These are phyloP conservation scores for Exophiala alcalophila DNA, from an alignment of 2,329 filamentous ascomycete genomes.

Conservation along the genomic window DNA sequence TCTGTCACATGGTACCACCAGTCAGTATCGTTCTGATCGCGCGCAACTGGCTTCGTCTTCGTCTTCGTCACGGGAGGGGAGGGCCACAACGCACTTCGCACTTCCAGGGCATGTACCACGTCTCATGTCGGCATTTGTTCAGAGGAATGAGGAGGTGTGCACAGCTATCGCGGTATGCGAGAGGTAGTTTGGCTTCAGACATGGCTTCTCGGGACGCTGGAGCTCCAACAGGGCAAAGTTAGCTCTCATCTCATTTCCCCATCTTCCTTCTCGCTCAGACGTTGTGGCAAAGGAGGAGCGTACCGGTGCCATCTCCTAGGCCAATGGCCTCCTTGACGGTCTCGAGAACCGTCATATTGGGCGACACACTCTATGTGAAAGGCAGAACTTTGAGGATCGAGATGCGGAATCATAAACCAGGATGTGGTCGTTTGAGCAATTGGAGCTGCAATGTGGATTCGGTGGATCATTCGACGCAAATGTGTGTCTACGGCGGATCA, in stretches of 20 bases:
- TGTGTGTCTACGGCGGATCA: no score
- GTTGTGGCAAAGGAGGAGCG: no score
- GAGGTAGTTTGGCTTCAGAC: slow-evolving; percentile 81
- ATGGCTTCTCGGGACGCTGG: slow-evolving; percentile 82
- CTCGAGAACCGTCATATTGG: slow-evolving; percentile 38
- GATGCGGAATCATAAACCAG: no score
- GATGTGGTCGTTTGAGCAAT: no score
- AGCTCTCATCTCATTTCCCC: slow-evolving; percentile 28
- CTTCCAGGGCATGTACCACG: slow-evolving; percentile 96
- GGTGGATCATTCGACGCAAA: background rate
- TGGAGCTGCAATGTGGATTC: slow-evolving; percentile 1
- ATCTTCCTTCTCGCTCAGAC: no score
- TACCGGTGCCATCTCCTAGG: slow-evolving; percentile 42
- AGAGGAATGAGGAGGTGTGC: slow-evolving; percentile 91
- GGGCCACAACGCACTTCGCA: slow-evolving; percentile 68
- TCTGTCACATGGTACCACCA: slow-evolving; percentile 51
- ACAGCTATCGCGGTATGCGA: slow-evolving; percentile 93
- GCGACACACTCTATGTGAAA: background rate
- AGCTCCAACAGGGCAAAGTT: slow-evolving; percentile 25
- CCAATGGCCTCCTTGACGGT: slow-evolving; percentile 50
- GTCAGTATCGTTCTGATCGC: slow-evolving; percentile 6
- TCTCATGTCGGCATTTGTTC: slow-evolving; percentile 88
- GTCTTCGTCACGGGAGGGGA: no score
- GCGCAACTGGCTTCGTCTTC: no score
- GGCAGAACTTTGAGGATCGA: no score